A percentile compares a stretch with the other conserved stretches of the same genome.
These are phyloP conservation scores for Kwoniella heveanensis DNA, from an alignment of 768 basidiomycete genomes.

Conservation along the genomic window DNA sequence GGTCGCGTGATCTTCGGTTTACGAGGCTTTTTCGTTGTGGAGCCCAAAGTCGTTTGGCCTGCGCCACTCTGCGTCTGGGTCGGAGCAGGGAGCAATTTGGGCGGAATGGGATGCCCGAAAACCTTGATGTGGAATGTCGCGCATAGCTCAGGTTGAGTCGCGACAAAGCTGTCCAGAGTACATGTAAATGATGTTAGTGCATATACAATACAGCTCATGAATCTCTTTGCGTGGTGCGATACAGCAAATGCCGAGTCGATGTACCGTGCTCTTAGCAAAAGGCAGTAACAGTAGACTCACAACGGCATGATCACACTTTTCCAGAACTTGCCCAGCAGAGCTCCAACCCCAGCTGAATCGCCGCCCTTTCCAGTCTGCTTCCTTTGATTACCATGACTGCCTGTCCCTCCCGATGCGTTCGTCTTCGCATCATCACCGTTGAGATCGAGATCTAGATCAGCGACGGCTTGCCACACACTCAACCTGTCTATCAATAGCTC, in stretches of 20 bases:
- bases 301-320: constrained; percentile 29
- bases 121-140: constrained; percentile 45
- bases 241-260: no score
- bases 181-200: background rate
- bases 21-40: constrained; percentile 34
- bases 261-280: no score
- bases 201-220: no score
- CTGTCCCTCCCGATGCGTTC: background rate
- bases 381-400: constrained; percentile 1
- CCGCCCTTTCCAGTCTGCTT: constrained; percentile 26
- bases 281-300: constrained; percentile 25
- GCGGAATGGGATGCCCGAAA: constrained; percentile 40
- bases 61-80: background rate
- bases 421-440: background rate
- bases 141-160: constrained; percentile 31
- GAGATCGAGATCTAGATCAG: constrained; percentile 30
- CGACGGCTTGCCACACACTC: constrained; percentile 51
- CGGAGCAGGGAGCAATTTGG: constrained; percentile 18
- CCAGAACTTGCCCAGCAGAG: constrained; percentile 40
- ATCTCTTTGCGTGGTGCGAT: no score
- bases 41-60: background rate
- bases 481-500: constrained; percentile 49
- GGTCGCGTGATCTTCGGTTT: constrained; percentile 44
- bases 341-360: constrained; percentile 21
- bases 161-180: constrained; percentile 31